These are phyloP conservation scores for Nitzschia sp. DNA, from an alignment of 108 stramenopile species.

Conservation along the genomic window DNA sequence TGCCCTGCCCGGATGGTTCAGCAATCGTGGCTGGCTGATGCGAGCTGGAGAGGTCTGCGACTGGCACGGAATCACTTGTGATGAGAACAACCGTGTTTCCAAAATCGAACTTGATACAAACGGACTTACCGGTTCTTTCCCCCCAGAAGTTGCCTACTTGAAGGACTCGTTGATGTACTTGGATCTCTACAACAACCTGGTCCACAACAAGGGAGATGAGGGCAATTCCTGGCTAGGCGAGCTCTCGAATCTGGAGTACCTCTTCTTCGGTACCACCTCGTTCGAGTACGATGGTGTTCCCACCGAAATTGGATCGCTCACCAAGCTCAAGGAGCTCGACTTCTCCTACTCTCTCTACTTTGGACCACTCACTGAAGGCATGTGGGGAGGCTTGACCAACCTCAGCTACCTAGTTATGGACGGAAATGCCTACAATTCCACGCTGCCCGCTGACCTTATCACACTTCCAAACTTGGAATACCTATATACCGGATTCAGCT, in stretches of 20 bases:
- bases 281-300: slow-evolving; percentile 40
- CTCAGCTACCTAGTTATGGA: slow-evolving; percentile 38
- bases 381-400: slow-evolving; percentile 20
- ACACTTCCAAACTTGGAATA: slow-evolving; percentile 39
- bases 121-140: slow-evolving; percentile 43
- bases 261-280: slow-evolving; percentile 26
- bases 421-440: slow-evolving; percentile 40
- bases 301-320: slow-evolving; percentile 25
- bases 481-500: slow-evolving; percentile 39
- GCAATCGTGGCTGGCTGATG: slow-evolving; percentile 25
- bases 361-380: slow-evolving; percentile 11
- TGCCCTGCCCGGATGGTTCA: slow-evolving; percentile 45
- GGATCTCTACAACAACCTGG: slow-evolving; percentile 36
- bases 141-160: slow-evolving; percentile 35
- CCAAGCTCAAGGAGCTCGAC: slow-evolving; percentile 30
- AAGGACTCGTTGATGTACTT: slow-evolving; percentile 24
- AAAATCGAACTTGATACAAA: slow-evolving; percentile 44
- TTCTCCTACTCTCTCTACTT: slow-evolving; percentile 30
- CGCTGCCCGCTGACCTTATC: slow-evolving; percentile 27
- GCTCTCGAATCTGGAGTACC: slow-evolving; percentile 37
- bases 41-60: slow-evolving; percentile 38
- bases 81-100: slow-evolving; percentile 35
- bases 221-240: slow-evolving; percentile 45
- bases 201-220: slow-evolving; percentile 49
- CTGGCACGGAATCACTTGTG: slow-evolving; percentile 67